These are phyloP conservation scores for Acanthamoeba castellanii DNA, from an alignment of 208 protist species.

Conservation along the genomic window DNA sequence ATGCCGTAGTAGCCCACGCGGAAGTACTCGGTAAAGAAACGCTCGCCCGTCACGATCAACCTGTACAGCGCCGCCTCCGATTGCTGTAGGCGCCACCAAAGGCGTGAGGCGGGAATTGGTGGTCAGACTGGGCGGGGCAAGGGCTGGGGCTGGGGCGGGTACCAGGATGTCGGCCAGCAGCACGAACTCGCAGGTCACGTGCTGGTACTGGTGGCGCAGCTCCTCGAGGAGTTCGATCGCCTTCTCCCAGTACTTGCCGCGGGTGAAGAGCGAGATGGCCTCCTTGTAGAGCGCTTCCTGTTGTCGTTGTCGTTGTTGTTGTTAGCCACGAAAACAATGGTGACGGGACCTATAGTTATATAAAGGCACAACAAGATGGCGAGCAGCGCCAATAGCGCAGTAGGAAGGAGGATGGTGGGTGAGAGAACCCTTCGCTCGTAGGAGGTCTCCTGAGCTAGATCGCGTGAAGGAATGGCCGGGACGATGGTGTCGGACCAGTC, in stretches of 20 bases:
- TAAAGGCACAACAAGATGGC: no score
- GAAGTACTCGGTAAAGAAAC: slow-evolving; percentile 86
- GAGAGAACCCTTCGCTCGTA: slow-evolving; percentile 68
- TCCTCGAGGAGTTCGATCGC: slow-evolving; percentile 73
- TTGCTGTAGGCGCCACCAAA: background rate
- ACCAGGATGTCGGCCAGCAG: slow-evolving; percentile 76
- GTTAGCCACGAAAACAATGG: no score
- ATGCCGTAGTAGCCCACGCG: slow-evolving; percentile 83
- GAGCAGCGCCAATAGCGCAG: no score
- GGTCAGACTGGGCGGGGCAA: no score
- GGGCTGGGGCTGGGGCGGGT: background rate
- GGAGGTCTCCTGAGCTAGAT: background rate
- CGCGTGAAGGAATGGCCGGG: background rate
- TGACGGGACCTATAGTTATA: no score
- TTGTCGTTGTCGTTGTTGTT: no score
- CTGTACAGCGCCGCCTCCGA: slow-evolving; percentile 78
- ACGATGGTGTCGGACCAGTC: slow-evolving; percentile 75
- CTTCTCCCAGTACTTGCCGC: slow-evolving; percentile 83
- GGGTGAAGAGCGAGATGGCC: slow-evolving; percentile 79
- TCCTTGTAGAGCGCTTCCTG: slow-evolving; percentile 51
- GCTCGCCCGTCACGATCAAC: slow-evolving; percentile 76
- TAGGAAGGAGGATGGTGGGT: no score
- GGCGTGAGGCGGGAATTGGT: no score
- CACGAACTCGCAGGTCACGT: slow-evolving; percentile 77
- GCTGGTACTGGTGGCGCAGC: slow-evolving; percentile 76